These are phyloP conservation scores for Marasmius sp. DNA, from an alignment of 1,284 basidiomycete genomes.

Conservation along the genomic window DNA sequence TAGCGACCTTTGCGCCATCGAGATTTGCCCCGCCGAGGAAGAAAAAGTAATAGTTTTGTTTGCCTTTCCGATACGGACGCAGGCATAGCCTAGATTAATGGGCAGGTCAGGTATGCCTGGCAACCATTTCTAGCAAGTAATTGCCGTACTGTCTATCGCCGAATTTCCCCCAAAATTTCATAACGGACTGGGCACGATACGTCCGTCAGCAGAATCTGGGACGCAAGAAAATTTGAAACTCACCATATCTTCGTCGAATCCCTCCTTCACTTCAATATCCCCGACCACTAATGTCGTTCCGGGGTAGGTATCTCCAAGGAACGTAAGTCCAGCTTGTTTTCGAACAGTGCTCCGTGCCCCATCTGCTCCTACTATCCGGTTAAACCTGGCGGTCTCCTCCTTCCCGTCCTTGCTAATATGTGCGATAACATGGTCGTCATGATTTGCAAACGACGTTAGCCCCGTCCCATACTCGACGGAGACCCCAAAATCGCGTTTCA, in stretches of 20 bases:
- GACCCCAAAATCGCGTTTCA: constrained; percentile 2
- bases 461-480: constrained; percentile 4
- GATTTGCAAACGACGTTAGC: constrained; percentile 4
- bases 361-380: constrained; percentile 42
- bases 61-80: not conserved
- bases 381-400: constrained; percentile 26
- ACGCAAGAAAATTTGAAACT: not conserved
- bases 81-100: not conserved
- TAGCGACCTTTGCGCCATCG: constrained; percentile 24
- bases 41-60: not conserved
- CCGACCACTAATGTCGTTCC: constrained; percentile 21
- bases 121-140: not conserved
- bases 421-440: constrained; percentile 8
- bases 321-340: constrained; percentile 29
- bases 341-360: constrained; percentile 35
- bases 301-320: constrained; percentile 28
- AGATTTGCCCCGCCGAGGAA: constrained; percentile 14
- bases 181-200: not conserved
- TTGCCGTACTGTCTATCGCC: not conserved
- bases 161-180: not conserved
- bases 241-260: not conserved
- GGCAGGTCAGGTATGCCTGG: not conserved
- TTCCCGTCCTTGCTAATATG: constrained; percentile 1
- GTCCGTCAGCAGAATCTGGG: not conserved
- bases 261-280: constrained; percentile 18